These are phyloP conservation scores for Claviceps fusiformis DNA, from an alignment of 2,329 filamentous ascomycete genomes.

Conservation along the genomic window DNA sequence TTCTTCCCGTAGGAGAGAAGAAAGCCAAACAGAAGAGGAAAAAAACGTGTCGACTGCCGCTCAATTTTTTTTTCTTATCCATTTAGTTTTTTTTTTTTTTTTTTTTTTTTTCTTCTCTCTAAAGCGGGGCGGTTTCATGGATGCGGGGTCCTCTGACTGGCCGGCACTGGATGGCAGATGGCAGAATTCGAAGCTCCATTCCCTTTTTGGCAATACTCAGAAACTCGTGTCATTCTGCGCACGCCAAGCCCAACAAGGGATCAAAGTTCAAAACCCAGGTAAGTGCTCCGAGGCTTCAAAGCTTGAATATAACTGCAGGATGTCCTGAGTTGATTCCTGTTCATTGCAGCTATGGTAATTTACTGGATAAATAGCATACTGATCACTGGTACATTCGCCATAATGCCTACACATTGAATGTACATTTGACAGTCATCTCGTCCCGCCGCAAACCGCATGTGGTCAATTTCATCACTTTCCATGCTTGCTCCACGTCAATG, in stretches of 20 bases:
- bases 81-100: not conserved
- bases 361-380: not conserved
- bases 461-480: conserved; percentile 52
- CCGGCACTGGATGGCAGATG: not conserved
- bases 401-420: not conserved
- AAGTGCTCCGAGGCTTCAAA: no score
- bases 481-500: conserved; percentile 65
- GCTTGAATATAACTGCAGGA: not conserved
- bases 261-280: no score
- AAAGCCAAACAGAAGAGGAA: conserved; percentile 6
- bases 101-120: not conserved
- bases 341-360: not conserved
- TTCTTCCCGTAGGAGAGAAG: conserved; percentile 41
- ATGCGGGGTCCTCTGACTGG: not conserved
- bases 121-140: not conserved
- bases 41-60: not conserved
- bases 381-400: not conserved
- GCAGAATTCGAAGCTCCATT: not conserved
- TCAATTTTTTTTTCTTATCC: not conserved
- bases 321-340: not conserved
- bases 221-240: not conserved
- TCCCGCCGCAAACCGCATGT: not conserved
- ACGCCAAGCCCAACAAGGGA: no score
- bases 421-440: not conserved
- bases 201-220: not conserved